Evolutionary conservation across 2,329 filamentous ascomycete genomes (phyloP), one percentile per base, ranked within the genome.

Genomic region (Colletotrichum theobromicola): DNA sequence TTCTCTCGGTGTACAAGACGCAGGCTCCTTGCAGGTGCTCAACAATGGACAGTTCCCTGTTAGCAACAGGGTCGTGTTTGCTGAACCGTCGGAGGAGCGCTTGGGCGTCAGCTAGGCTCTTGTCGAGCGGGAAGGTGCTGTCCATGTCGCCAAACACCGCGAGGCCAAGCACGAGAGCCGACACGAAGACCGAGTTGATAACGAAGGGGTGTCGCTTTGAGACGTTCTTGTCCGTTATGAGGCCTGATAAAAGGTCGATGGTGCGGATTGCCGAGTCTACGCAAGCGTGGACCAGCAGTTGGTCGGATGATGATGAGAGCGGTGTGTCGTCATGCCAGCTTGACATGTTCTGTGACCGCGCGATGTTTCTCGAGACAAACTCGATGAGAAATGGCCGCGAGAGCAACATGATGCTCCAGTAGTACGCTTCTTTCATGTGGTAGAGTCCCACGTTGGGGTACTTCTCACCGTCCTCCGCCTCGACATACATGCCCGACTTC

Each of bases 141-240:
- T 87, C 85, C 4, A 88, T 83, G 68, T 88, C 85, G 0, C 84
- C 85, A 64, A 88, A 87, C 28, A 84, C 82, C 1, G 86, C 85
- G 1, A 86, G 81, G 0, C 86, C 86, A 0, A 88, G 79, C 0
- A 87, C 85, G 1, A 88, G 77, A 0, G 84, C 85, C 0, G 86
- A 85, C 7, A 86, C 83, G 73, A 88, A 88, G 5, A 85, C 82
- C 2, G 85, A 85, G 63, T 87, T 88, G 6, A 87, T 85, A 1
- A 87, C 76, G 18, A 87, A 86, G 0, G 86, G 86, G 5, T 87
- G 77, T 2, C 86, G 80, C 34, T 84, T 85, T 0, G 86, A 86
- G 1, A 87, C 79, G 3, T 79, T 78, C n/a, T 42, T 62, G 2
- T 80, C 81, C 1, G 77, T 77, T 5, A 83, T 75, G 2, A 88